Evolutionary conservation across 75 land plant genomes (phyloP), one percentile per base, ranked within the genome.

Genomic region (Adiantum capillusveneris): DNA sequence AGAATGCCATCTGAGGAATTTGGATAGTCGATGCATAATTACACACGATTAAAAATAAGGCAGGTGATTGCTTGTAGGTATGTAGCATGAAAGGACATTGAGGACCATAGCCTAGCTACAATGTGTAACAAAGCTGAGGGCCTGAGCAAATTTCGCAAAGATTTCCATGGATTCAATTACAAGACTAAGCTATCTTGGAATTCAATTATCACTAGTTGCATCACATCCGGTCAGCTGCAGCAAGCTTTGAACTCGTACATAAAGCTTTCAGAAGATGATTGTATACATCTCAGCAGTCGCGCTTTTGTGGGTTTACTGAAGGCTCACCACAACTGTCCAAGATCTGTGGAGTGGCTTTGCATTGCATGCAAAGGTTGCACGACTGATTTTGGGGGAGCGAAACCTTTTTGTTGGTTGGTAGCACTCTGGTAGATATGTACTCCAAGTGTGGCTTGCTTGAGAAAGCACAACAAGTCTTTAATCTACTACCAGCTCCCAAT

Each of bases 401-500:
- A 56, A 69, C 12, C 44, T 29, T 42, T 69, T 50, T 58, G 51
- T 70, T 1, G n/a, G n/a, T n/a, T n/a, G 70, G 56, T 16, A 70
- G 48, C 37, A 66, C 72, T 0, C 29, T 71, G n/a, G 25, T 71
- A 25, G 57, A 43, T 53, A 57, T 71, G 63, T 75, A 74, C 31
- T 62, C 69, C 26, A 65, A 69, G 20, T 43, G 19, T 28, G 59
- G 69, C 24, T 37, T 28, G 19, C 14, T 67, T 46, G 69, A 42
- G n/a, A 31, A 55, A 51, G 80, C 80, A 11, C 55, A 59, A 43
- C 25, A 63, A 41, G 60, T 78, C 19, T 75, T 75, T 58, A 41
- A 53, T n/a, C 41, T 44, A 28, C 69, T 75, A 70, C 21, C 59
- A n/a, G 54, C 25, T 5, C 69, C 62, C 27, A 73, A 79, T 44